Evolutionary conservation across 345 rosid species (phyloP), one percentile per base, ranked within the genome.

Genomic region (Hevea brasiliensis): DNA sequence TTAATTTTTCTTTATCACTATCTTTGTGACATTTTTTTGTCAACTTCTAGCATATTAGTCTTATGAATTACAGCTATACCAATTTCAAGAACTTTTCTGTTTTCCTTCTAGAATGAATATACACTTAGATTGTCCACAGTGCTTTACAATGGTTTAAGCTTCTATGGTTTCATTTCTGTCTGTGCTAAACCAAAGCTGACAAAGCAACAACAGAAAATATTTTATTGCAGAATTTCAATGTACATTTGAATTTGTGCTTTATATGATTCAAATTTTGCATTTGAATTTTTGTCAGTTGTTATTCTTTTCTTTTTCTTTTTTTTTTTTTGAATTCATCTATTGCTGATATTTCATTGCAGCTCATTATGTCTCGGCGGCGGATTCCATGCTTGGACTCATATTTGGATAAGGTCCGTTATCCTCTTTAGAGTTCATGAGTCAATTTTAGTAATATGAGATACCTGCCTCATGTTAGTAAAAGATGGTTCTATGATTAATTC

Each of bases 341-440:
- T 17, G 17, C 47, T 77, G 35, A 68, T 50, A 26, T 67, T 32
- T 74, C 17, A 48, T 55, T 74, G 47, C 42, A 95, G 99, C 98
- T 95, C 50, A 87, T 84, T 63, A 92, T 95, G 99, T 92, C 99
- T 61, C 89, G 94, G 67, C 87, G 96, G 58, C 78, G 98, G 44
- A 90, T 93, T 83, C 99, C 98, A 55, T 92, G 99, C 89, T 83
- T 95, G 79, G 99, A 95, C 84, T 95, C 99, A 14, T 95, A 91
- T 83, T 82, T 95, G 75, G 99, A 95, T 84, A 95, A 92, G 99
- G 98, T 95, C 17, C 62, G 80, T 76, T 67, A 50, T 50, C 55
- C 37, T 80, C 71, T 50, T 26, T 18, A 45, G 35, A 65, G 60
- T 57, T 66, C 0, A 56, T 67, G 23, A 70, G n/a, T 27, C 14